phyloP scores from a whole-genome alignment of 352 stramenopile species.

The Globisporangium iwayamae region DNA sequence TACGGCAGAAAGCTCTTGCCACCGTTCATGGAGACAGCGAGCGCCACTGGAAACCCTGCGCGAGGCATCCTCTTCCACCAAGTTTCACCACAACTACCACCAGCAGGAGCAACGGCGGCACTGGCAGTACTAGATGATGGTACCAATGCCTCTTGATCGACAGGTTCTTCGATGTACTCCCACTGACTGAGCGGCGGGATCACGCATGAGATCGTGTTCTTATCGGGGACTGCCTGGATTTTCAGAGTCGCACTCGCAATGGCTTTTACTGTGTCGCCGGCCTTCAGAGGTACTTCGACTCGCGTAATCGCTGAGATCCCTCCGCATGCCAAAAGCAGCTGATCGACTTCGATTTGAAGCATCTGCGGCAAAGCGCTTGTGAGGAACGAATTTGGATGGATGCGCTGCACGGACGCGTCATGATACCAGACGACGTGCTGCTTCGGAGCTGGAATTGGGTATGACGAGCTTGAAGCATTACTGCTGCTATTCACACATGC shows the following conservation, averaged over 20 bases:
- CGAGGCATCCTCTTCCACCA: constrained; percentile 37
- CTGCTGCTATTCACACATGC: neutral
- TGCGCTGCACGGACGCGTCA: constrained; percentile 30
- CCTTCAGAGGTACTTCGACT: constrained; percentile 8
- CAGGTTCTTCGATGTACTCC: constrained; percentile 20
- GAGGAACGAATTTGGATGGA: constrained; percentile 57
- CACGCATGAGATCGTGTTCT: constrained; percentile 27
- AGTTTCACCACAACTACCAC: neutral
- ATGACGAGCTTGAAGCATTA: neutral
- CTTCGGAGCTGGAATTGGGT: constrained; percentile 6
- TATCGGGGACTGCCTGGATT: constrained; percentile 21
- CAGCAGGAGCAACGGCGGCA: neutral
- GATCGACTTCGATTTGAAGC: constrained; percentile 37
- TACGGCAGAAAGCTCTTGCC: constrained; percentile 30
- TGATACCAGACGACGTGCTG: constrained; percentile 46
- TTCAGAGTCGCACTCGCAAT: constrained; percentile 19
- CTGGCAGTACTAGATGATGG: neutral
- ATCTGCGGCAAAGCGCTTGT: constrained; percentile 28
- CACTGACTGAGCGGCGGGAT: constrained; percentile 43
- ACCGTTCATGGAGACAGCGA: constrained; percentile 53
- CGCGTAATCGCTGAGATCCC: constrained; percentile 15
- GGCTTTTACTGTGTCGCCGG: constrained; percentile 11
- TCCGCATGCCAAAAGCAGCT: constrained; percentile 19
- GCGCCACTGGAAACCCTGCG: constrained; percentile 25
- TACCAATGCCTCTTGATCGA: neutral